Percentiles rank a stretch among this genome's conserved stretches.
Evolutionary conservation across 208 protist species (phyloP).

Genomic region (Plasmodiophora brassicae): DNA sequence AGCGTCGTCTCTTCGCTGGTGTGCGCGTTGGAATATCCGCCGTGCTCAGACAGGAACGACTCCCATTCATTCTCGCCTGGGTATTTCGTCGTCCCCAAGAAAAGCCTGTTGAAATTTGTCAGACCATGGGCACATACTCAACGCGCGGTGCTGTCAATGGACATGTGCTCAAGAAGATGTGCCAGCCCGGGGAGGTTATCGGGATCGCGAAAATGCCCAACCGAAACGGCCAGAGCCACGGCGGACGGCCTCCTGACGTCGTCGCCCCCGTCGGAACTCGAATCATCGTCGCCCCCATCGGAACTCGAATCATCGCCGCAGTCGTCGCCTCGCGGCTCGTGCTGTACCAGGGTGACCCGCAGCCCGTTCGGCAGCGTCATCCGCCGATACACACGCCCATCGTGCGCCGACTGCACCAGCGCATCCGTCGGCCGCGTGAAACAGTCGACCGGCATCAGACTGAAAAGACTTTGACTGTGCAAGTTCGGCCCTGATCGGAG

Average conservation of each 20-base stretch:
- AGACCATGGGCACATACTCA: not conserved
- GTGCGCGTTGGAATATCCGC: not conserved
- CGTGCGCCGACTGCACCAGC: too few relatives aligned
- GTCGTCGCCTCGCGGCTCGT: too few relatives aligned
- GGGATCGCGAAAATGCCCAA: slow-evolving; percentile 9
- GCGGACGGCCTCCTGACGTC: not conserved
- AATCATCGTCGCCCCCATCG: too few relatives aligned
- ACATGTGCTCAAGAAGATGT: slow-evolving; percentile 24
- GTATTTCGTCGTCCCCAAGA: not conserved
- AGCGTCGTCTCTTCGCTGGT: slow-evolving; percentile 24
- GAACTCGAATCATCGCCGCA: too few relatives aligned
- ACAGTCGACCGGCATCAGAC: too few relatives aligned
- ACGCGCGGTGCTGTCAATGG: not conserved
- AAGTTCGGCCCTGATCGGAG: too few relatives aligned
- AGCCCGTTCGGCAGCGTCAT: too few relatives aligned
- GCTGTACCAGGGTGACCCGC: too few relatives aligned
- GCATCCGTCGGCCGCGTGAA: too few relatives aligned
- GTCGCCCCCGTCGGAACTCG: too few relatives aligned
- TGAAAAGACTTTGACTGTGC: too few relatives aligned
- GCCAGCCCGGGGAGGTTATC: not conserved
- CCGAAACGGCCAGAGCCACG: not conserved
- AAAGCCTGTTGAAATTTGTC: not conserved
- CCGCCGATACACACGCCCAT: too few relatives aligned
- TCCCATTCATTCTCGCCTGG: not conserved
- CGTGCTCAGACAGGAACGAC: not conserved